Evolutionary conservation across 140 eudicot species (phyloP), one percentile per base, ranked within the genome.

Genomic region (Senecio squalidus): DNA sequence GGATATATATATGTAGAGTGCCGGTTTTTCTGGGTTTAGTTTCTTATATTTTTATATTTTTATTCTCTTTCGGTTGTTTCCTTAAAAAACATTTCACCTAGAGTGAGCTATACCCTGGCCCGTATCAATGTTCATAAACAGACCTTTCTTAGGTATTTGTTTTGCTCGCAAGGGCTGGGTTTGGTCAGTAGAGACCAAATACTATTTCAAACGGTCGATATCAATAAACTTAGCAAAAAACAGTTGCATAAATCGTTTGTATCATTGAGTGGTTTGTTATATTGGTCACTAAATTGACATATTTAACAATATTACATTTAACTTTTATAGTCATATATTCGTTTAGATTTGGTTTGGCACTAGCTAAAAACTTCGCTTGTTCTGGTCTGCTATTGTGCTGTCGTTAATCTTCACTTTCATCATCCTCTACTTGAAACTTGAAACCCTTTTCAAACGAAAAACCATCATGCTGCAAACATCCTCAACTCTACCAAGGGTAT

Each of bases 1-100:
- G 60, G n/a, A n/a, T n/a, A n/a, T n/a, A 46, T 68, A 41, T 68
- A 68, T 68, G 64, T 66, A 67, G 72, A 66, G 55, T 67, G 15
- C 56, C 71, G 41, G 47, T 57, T 57, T 64, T 54, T 67, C 72
- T 67, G 72, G 72, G 64, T 67, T 67, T 55, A 67, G 72, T 67
- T 67, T 54, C 44, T 67, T 67, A 55, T 23, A 27, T 67, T 67
- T 54, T 66, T 22, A 21, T 53, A n/a, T 15, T 64, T 38, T 9
- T 64, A n/a, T 55, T 55, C 43, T 36, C 11, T 13, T 7, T 36
- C 43, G 43, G 43, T 36, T 36, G 13, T 4, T 6, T 11, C 39
- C 10, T 33, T 9, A 33, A 6, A 33, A 33, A n/a, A 36, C 14
- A 13, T n/a, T 64, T 66, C 44, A 6, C 22, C 23, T 21, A 30